A percentile compares a stretch with the other conserved stretches of the same genome.
Evolutionary conservation across 2,329 filamentous ascomycete genomes (phyloP).

Genomic region (Macrophomina phaseolina): DNA sequence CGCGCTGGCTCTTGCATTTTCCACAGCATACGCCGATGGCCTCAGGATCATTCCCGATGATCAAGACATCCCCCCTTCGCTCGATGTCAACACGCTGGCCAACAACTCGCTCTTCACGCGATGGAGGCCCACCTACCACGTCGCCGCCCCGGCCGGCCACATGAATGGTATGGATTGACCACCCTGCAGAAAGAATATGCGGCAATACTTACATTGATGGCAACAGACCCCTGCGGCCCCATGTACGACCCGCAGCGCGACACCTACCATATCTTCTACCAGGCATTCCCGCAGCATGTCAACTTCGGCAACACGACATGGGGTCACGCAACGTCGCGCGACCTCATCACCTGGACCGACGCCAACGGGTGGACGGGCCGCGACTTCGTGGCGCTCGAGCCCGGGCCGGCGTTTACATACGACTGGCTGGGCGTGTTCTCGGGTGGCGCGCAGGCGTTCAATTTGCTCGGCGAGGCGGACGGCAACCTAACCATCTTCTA

Average conservation of each 20-base stretch:
- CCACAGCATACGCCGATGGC: too few species aligned
- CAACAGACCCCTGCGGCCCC: slow-evolving; percentile 54
- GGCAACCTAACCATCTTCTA: slow-evolving; percentile 55
- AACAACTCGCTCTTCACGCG: slow-evolving; percentile 57
- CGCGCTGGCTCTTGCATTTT: not conserved
- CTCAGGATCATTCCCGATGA: not conserved
- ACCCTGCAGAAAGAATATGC: not conserved
- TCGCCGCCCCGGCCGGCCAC: slow-evolving; percentile 56
- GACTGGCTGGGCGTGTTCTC: slow-evolving; percentile 60
- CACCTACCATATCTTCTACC: slow-evolving; percentile 60
- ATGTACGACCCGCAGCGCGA: slow-evolving; percentile 56
- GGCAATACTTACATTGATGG: slow-evolving; percentile 35
- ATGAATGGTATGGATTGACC: slow-evolving; percentile 45
- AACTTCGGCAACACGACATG: slow-evolving; percentile 50
- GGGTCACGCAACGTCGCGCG: slow-evolving; percentile 60
- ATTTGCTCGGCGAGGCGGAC: slow-evolving; percentile 52
- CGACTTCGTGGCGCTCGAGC: slow-evolving; percentile 47
- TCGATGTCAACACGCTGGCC: slow-evolving; percentile 34
- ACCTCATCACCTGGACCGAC: slow-evolving; percentile 54
- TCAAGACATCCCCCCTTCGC: slow-evolving; percentile 11
- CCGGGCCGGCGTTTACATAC: slow-evolving; percentile 51
- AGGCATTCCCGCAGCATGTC: slow-evolving; percentile 57
- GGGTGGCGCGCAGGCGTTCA: slow-evolving; percentile 57
- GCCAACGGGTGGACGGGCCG: slow-evolving; percentile 54
- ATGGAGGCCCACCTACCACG: slow-evolving; percentile 55